Percentiles rank a stretch among this genome's conserved stretches.
phyloP scores from a whole-genome alignment of 306 rosid species.

The Crataegus laevigata region DNA sequence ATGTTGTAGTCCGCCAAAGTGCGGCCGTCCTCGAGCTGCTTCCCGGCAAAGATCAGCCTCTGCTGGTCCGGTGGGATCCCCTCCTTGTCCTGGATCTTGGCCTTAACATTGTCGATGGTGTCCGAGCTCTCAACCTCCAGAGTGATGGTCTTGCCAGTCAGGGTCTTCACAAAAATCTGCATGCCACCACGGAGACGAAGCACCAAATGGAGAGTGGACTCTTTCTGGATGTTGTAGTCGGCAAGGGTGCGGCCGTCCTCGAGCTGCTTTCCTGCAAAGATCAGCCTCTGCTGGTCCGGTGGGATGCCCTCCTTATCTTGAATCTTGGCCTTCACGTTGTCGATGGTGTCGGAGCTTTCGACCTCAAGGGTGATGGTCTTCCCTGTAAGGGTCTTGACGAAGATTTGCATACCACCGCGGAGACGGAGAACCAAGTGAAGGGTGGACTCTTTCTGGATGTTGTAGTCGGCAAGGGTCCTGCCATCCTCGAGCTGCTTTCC shows the following conservation, averaged over 20 bases:
- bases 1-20: slow-evolving; percentile 59
- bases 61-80: slow-evolving; percentile 71
- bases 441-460: slow-evolving; percentile 68
- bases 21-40: slow-evolving; percentile 55
- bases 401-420: slow-evolving; percentile 75
- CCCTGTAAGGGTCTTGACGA: slow-evolving; percentile 57
- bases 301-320: slow-evolving; percentile 77
- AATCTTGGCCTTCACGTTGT: slow-evolving; percentile 63
- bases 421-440: slow-evolving; percentile 66
- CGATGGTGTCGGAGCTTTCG: slow-evolving; percentile 53
- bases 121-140: not conserved
- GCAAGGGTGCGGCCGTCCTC: not conserved
- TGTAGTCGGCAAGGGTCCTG: slow-evolving; percentile 60
- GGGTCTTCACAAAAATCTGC: not conserved
- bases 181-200: slow-evolving; percentile 1
- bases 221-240: not conserved
- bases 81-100: slow-evolving; percentile 69
- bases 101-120: not conserved
- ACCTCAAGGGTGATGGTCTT: slow-evolving; percentile 65
- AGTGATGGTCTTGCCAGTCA: not conserved
- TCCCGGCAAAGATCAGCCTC: slow-evolving; percentile 59
- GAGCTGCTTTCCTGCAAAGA: not conserved
- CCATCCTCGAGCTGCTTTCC: slow-evolving; percentile 73
- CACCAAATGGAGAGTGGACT: no score
- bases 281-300: slow-evolving; percentile 33